These are phyloP conservation scores for Crepidotus variabilis DNA, from an alignment of 768 basidiomycete species.

Conservation along the genomic window DNA sequence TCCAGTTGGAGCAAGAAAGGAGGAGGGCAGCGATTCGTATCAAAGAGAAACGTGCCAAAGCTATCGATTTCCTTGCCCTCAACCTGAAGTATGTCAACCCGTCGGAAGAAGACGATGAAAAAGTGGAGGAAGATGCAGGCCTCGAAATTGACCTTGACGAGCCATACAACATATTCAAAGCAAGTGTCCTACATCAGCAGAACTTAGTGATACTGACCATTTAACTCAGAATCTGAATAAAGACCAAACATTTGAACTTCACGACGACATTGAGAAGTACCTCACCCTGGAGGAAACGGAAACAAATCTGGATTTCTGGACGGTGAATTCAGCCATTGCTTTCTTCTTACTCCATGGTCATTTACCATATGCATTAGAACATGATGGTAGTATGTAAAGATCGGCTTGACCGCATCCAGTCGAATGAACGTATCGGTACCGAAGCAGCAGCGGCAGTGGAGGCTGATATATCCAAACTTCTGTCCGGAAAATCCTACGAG, in stretches of 20 bases:
- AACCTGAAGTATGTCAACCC: slow-evolving; percentile 91
- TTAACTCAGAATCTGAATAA: slow-evolving; percentile 69
- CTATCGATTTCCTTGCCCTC: slow-evolving; percentile 95
- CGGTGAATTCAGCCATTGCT: slow-evolving; percentile 43
- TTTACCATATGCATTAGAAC: slow-evolving; percentile 47
- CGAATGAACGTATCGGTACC: slow-evolving; percentile 56
- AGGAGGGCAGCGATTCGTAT: slow-evolving; percentile 89
- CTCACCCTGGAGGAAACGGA: slow-evolving; percentile 81
- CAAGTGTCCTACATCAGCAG: slow-evolving; percentile 35
- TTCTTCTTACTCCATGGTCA: background rate
- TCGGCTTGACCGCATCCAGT: slow-evolving; percentile 72
- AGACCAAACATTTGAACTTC: slow-evolving; percentile 88
- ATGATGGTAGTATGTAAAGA: slow-evolving; percentile 98
- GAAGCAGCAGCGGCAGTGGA: slow-evolving; percentile 81
- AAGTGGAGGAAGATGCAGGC: slow-evolving; percentile 71
- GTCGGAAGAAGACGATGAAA: slow-evolving; percentile 61
- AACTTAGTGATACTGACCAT: slow-evolving; percentile 11
- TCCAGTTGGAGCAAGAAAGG: slow-evolving; percentile 93
- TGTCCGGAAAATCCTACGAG: slow-evolving; percentile 83
- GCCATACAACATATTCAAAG: slow-evolving; percentile 96
- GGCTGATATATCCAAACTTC: slow-evolving; percentile 72
- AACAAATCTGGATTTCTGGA: slow-evolving; percentile 96
- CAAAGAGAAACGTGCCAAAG: slow-evolving; percentile 95
- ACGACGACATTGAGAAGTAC: slow-evolving; percentile 92
- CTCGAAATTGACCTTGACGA: slow-evolving; percentile 98